A percentile compares a stretch with the other conserved stretches of the same genome.
Conservation (phyloP, 2,329 filamentous ascomycete species). For the Epichloe glyceriae region DNA sequence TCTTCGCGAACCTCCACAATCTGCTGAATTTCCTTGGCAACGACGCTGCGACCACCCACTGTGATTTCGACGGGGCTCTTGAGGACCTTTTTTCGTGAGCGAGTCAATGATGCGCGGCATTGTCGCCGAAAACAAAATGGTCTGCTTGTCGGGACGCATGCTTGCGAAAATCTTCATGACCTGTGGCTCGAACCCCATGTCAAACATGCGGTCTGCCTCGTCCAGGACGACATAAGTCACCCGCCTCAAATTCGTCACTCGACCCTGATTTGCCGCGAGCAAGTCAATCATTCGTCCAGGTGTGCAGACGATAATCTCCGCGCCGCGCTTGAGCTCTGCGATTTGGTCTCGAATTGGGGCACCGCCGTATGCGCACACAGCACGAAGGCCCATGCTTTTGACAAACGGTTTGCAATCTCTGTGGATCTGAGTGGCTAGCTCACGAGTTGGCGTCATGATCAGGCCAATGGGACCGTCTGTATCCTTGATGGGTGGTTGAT, state of each 20-base stretch:
- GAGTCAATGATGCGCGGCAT: constrained; percentile 91
- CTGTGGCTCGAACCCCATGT: constrained; percentile 98
- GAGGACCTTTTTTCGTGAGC: constrained; percentile 73
- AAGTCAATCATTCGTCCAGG: constrained; percentile 94
- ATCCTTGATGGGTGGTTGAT: constrained; percentile 69
- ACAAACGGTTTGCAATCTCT: constrained; percentile 90
- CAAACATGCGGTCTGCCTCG: constrained; percentile 97
- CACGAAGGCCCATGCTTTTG: constrained; percentile 70
- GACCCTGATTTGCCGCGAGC: constrained; percentile 81
- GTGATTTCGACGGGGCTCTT: constrained; percentile 80
- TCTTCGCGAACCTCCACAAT: constrained; percentile 80
- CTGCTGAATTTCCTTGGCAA: constrained; percentile 86
- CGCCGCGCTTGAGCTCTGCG: constrained; percentile 85
- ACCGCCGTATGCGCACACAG: constrained; percentile 88
- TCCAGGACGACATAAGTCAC: constrained; percentile 93
- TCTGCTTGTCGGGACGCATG: constrained; percentile 83
- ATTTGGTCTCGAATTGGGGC: constrained; percentile 97
- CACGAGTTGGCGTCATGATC: constrained; percentile 88
- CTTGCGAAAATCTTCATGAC: constrained; percentile 94
- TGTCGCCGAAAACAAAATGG: constrained; percentile 90
- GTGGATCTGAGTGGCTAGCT: constrained; percentile 88
- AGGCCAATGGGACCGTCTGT: constrained; percentile 79
- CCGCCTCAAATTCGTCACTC: constrained; percentile 78
- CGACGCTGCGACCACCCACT: constrained; percentile 77
- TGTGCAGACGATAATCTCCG: constrained; percentile 90